phyloP scores from a whole-genome alignment of 352 stramenopile genomes.

The Blastocystis sp. region DNA sequence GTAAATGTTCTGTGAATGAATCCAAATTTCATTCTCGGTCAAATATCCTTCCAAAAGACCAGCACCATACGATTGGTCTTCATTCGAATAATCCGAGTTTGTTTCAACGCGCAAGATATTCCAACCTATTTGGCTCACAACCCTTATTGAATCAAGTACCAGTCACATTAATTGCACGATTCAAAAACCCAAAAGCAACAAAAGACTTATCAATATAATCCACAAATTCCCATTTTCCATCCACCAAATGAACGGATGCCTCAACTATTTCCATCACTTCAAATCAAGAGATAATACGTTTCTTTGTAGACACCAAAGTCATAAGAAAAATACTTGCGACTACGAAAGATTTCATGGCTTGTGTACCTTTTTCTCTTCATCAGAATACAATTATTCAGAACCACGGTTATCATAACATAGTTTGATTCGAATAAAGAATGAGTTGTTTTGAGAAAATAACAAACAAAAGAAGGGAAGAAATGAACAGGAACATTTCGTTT shows the following conservation, averaged over 20 bases:
- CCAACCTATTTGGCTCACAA: slow-evolving; percentile 13
- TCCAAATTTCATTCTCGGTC: slow-evolving; percentile 70
- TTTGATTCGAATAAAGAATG: too few relatives aligned
- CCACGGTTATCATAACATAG: neutral
- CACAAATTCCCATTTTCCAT: slow-evolving; percentile 17
- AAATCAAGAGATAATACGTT: neutral
- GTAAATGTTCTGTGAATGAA: slow-evolving; percentile 70
- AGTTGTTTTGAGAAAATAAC: neutral
- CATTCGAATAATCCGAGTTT: slow-evolving; percentile 66
- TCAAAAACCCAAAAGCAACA: neutral
- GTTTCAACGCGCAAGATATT: slow-evolving; percentile 45
- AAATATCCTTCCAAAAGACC: slow-evolving; percentile 70
- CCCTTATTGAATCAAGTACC: neutral
- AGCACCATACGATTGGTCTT: slow-evolving; percentile 65
- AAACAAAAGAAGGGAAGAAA: slow-evolving; percentile 12
- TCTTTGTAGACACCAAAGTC: neutral
- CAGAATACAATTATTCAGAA: neutral
- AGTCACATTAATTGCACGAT: slow-evolving; percentile 22
- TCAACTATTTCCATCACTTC: neutral
- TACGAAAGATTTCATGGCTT: slow-evolving; percentile 30
- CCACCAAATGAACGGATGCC: slow-evolving; percentile 13
- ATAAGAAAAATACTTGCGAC: neutral
- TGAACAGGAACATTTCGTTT: neutral
- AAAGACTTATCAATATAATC: slow-evolving; percentile 18
- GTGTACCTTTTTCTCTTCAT: neutral